Percentiles rank a stretch among this genome's conserved stretches.
These are phyloP conservation scores for Phytophthora lateralis DNA, from an alignment of 352 stramenopile species.

Conservation along the genomic window DNA sequence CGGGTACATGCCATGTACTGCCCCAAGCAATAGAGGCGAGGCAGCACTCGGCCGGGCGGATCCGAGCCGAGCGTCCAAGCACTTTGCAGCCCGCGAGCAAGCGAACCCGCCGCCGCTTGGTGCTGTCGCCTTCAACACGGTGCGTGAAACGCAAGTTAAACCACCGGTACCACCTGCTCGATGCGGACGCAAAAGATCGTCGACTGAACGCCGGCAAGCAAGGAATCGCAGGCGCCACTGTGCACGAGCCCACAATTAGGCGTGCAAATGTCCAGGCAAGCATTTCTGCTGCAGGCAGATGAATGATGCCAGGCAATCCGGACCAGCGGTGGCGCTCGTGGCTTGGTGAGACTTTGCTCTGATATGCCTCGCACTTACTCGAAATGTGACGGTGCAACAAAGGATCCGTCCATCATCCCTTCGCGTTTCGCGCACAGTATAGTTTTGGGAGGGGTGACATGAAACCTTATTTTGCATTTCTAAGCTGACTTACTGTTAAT, in stretches of 20 bases:
- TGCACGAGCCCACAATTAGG: not conserved
- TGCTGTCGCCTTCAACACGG: constrained; percentile 11
- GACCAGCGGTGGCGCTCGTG: not conserved
- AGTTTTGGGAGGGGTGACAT: no score
- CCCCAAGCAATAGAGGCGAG: no score
- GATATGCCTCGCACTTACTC: constrained; percentile 28
- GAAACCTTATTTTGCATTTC: no score
- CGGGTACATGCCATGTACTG: not conserved
- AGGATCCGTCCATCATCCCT: no score
- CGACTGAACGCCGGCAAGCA: not conserved
- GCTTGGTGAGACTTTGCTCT: constrained; percentile 8
- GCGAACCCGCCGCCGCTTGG: constrained; percentile 16
- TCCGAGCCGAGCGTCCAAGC: not conserved
- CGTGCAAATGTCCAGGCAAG: no score
- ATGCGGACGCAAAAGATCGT: constrained; percentile 21
- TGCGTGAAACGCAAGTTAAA: constrained; percentile 27
- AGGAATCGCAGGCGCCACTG: not conserved
- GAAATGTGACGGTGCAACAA: constrained; percentile 30
- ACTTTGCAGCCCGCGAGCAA: constrained; percentile 11
- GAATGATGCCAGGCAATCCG: constrained; percentile 14
- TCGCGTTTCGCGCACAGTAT: no score
- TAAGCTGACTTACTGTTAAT: no score
- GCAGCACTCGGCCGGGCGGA: no score
- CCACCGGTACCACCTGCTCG: constrained; percentile 18
- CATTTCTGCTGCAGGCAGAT: no score